These are phyloP conservation scores for Tetragonia tetragonoides DNA, from an alignment of 148 eudicot genomes.

Conservation along the genomic window DNA sequence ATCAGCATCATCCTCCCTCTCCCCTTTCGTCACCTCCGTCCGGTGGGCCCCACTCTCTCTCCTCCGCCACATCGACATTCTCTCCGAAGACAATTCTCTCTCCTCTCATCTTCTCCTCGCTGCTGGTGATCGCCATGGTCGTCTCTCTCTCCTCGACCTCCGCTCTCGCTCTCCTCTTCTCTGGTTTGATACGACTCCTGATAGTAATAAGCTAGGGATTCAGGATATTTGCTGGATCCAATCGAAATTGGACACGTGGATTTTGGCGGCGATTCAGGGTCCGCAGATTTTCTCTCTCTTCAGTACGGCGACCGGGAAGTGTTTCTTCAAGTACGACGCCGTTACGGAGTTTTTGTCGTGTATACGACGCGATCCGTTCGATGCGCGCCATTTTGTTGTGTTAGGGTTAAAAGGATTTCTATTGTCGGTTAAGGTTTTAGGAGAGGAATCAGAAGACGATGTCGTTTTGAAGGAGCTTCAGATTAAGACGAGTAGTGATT, in stretches of 20 bases:
- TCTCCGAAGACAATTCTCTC: slow-evolving; percentile 32
- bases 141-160: slow-evolving; percentile 62
- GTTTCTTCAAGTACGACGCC: slow-evolving; percentile 83
- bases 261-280: slow-evolving; percentile 70
- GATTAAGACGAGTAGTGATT: slow-evolving; percentile 62
- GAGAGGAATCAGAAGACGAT: slow-evolving; percentile 52
- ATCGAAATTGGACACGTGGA: slow-evolving; percentile 53
- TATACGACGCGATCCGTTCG: slow-evolving; percentile 79
- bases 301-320: slow-evolving; percentile 55
- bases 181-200: slow-evolving; percentile 38
- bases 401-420: slow-evolving; percentile 73
- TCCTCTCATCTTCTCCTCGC: slow-evolving; percentile 63
- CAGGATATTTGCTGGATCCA: slow-evolving; percentile 94
- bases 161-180: slow-evolving; percentile 43
- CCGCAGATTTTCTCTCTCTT: slow-evolving; percentile 63
- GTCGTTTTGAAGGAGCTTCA: slow-evolving; percentile 53
- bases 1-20: slow-evolving; percentile 47
- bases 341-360: slow-evolving; percentile 63
- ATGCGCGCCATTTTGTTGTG: slow-evolving; percentile 55
- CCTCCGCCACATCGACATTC: slow-evolving; percentile 48
- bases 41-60: slow-evolving; percentile 72
- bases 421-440: slow-evolving; percentile 48
- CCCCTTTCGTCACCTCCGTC: slow-evolving; percentile 83
- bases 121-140: slow-evolving; percentile 87
- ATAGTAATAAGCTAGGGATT: slow-evolving; percentile 46